Evolutionary conservation across 225 moss, liverwort and hornwort genomes (phyloP), one percentile per base, ranked within the genome.

Genomic region (Pseudoscleropodium purum): DNA sequence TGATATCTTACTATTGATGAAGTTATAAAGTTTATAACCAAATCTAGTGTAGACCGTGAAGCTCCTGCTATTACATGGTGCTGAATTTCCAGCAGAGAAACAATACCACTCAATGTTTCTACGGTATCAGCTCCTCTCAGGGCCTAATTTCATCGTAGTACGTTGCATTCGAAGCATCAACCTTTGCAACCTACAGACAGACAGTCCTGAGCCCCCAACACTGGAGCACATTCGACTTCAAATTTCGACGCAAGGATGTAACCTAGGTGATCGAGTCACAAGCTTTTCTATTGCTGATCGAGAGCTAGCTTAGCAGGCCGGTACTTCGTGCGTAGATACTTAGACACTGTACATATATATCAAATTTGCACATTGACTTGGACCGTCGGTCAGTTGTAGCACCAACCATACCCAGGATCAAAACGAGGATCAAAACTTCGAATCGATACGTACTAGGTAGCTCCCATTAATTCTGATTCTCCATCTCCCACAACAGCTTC

Each of bases 401-500:
- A 9, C 47, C 9, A 20, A 20, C 57, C 57, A 57, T 13, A 54
- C 57, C 20, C 20, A 57, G 20, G 21, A 21, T 59, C 59, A 59
- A 59, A 59, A 59, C 59, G 23, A 23, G 59, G 82, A 49, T 84
- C 52, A 45, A 82, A 62, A 30, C 30, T 63, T 34, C 19, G 3
- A 21, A 59, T 59, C 21, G 21, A 47, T 47, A 2, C 2, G 59
- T 24, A 60, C 17, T 60, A 60, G 60, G 24, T 23, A 29, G 29
- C 36, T 77, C 36, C 81, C 62, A 41, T 8, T 20, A 57, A 57
- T 57, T 16, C 62, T 72, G 89, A 47, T 69, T 87, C 89, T 91
- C 82, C 37, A 92, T 91, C 74, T 89, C 85, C 94, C 92, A 85
- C 30, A 94, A 64, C 45, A 94, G 74, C 89, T 70, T 85, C 91